These are phyloP conservation scores for Lachancea nothofagi DNA, from an alignment of 805 yeast genomes.

Conservation along the genomic window DNA sequence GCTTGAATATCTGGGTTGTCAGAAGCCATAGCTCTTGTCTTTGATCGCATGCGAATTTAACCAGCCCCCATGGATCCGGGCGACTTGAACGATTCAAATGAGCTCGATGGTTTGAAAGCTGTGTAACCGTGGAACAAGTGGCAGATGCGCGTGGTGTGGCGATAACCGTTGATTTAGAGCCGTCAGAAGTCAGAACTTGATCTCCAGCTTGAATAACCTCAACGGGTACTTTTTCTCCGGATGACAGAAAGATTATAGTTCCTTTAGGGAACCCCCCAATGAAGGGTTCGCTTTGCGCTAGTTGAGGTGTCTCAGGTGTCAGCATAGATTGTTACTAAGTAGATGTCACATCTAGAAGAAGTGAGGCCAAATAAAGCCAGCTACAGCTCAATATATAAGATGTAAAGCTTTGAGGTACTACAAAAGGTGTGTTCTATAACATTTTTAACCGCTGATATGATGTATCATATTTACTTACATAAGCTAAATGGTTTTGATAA, in stretches of 20 bases:
- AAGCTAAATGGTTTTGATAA: too few relatives aligned
- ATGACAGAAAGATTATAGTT: background rate
- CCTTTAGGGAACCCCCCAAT: constrained; percentile 4
- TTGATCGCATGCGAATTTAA: background rate
- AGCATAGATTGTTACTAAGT: too few relatives aligned
- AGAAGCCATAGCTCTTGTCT: background rate
- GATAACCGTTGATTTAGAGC: constrained; percentile 1
- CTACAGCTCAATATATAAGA: too few relatives aligned
- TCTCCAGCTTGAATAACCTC: constrained; percentile 8
- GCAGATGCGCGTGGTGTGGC: background rate
- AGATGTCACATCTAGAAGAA: too few relatives aligned
- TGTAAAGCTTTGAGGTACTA: too few relatives aligned
- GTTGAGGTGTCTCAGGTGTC: too few relatives aligned
- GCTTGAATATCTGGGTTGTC: constrained; percentile 2
- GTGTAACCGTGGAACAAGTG: background rate
- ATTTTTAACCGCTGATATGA: too few relatives aligned
- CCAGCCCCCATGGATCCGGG: constrained; percentile 1
- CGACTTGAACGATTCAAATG: background rate
- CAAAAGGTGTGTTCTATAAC: too few relatives aligned
- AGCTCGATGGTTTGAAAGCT: background rate
- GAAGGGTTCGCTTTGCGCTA: too few relatives aligned
- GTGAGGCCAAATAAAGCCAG: too few relatives aligned
- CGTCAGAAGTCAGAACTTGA: constrained; percentile 1
- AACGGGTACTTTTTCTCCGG: background rate
- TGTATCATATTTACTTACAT: too few relatives aligned